These are phyloP conservation scores for Xylariaceae sp. DNA, from an alignment of 2,329 filamentous ascomycete genomes.

Conservation along the genomic window DNA sequence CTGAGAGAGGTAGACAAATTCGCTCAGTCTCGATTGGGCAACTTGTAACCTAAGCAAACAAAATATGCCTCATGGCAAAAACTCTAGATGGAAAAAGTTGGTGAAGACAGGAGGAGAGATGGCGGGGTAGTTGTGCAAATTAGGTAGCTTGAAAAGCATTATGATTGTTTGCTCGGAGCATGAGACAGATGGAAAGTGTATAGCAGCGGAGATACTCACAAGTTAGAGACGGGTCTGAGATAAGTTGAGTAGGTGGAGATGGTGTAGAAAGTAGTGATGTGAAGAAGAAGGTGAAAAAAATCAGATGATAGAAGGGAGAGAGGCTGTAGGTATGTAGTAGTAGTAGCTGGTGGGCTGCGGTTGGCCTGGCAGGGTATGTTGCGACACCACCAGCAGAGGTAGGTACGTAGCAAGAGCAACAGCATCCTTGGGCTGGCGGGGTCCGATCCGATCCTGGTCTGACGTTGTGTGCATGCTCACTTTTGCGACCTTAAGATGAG, in stretches of 20 bases:
- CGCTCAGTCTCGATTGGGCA: background rate
- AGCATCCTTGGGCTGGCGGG: conserved; percentile 17
- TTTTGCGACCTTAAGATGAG: conserved; percentile 12
- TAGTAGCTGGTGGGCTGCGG: conserved; percentile 7
- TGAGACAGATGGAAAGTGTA: background rate
- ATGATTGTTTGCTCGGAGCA: conserved; percentile 9
- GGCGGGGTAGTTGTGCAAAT: conserved; percentile 25
- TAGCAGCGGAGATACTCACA: conserved; percentile 15
- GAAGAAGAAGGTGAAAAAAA: conserved; percentile 18
- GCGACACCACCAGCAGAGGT: conserved; percentile 2
- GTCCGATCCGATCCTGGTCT: conserved; percentile 23
- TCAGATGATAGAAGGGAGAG: conserved; percentile 5
- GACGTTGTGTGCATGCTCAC: conserved; percentile 1
- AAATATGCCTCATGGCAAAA: conserved; percentile 28
- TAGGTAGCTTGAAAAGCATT: conserved; percentile 8
- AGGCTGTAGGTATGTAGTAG: conserved; percentile 20
- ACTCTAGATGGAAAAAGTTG: background rate
- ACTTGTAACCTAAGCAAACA: background rate
- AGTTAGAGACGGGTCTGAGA: background rate
- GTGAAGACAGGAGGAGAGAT: conserved; percentile 15
- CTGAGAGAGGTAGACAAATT: conserved; percentile 10
- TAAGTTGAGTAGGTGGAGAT: background rate
- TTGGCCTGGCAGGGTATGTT: conserved; percentile 11
- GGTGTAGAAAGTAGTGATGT: conserved; percentile 5
- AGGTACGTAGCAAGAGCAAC: background rate